A percentile compares a stretch with the other conserved stretches of the same genome.
Evolutionary conservation across 306 rosid genomes (phyloP).

Genomic region (Gastrolobium villosum): DNA sequence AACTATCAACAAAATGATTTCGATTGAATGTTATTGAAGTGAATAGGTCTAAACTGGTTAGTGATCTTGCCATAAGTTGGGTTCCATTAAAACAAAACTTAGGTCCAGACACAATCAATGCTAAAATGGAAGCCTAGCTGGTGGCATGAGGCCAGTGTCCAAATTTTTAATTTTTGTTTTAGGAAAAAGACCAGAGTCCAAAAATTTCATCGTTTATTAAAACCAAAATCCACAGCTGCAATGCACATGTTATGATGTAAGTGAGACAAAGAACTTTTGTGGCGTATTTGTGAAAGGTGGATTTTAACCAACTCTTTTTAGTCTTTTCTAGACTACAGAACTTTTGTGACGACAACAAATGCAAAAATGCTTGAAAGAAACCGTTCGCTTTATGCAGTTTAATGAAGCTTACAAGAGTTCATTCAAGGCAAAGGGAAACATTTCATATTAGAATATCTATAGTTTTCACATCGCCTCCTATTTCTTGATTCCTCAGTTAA

Average conservation of each 20-base stretch:
- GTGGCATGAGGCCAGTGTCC: constrained; percentile 43
- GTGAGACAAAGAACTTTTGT: neutral
- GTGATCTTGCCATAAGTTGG: neutral
- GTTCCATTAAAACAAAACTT: constrained; percentile 43
- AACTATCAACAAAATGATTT: neutral
- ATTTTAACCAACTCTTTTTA: neutral
- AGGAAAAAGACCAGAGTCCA: no score
- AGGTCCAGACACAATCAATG: constrained; percentile 56
- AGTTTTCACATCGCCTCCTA: no score
- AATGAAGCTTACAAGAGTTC: no score
- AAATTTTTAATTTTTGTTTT: neutral
- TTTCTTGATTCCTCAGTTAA: no score
- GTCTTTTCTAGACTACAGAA: no score
- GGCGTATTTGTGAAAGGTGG: neutral
- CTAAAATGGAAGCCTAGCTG: constrained; percentile 43
- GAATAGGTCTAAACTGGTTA: neutral
- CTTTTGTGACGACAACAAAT: no score
- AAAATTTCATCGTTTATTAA: neutral
- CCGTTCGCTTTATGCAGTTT: no score
- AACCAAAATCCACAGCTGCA: neutral
- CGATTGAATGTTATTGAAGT: neutral
- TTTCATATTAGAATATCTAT: no score
- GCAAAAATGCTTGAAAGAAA: no score
- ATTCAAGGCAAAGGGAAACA: no score
- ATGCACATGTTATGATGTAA: neutral